Conservation (phyloP, 345 rosid species). For the Sisymbrium irio region DNA sequence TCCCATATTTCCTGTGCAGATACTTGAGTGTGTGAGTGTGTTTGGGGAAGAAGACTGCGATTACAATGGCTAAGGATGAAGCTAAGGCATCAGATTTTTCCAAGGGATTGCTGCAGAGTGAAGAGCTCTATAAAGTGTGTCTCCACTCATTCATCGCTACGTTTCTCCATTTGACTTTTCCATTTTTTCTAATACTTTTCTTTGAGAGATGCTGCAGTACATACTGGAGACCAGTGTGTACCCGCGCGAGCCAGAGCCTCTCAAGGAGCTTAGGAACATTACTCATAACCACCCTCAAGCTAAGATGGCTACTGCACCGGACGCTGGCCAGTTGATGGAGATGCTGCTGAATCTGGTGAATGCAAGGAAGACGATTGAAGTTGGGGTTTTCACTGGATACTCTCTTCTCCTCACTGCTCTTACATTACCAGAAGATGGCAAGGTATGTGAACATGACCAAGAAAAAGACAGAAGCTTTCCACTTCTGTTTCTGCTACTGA, state of each 20-base stretch:
- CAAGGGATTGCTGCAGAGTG: conserved; percentile 49
- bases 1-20: not conserved
- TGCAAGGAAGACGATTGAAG: conserved; percentile 62
- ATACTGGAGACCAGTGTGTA: conserved; percentile 62
- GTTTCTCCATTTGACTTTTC: not conserved
- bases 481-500: not conserved
- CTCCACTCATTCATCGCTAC: not conserved
- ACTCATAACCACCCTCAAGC: conserved; percentile 54
- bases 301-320: conserved; percentile 59
- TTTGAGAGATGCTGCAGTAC: conserved; percentile 43
- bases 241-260: conserved; percentile 61
- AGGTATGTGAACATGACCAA: conserved; percentile 29
- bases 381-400: conserved; percentile 83
- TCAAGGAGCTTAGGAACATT: conserved; percentile 59
- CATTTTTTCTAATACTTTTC: not conserved
- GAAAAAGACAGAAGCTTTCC: not conserved
- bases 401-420: conserved; percentile 88
- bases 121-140: conserved; percentile 51
- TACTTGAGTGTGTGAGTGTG: not conserved
- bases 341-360: conserved; percentile 55
- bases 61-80: conserved; percentile 35
- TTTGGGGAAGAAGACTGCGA: conserved; percentile 1
- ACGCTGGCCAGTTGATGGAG: conserved; percentile 65
- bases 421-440: conserved; percentile 67
- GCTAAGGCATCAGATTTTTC: not conserved